These are phyloP conservation scores for Apiospora kogelbergensis DNA, from an alignment of 2,329 filamentous ascomycete species.

Conservation along the genomic window DNA sequence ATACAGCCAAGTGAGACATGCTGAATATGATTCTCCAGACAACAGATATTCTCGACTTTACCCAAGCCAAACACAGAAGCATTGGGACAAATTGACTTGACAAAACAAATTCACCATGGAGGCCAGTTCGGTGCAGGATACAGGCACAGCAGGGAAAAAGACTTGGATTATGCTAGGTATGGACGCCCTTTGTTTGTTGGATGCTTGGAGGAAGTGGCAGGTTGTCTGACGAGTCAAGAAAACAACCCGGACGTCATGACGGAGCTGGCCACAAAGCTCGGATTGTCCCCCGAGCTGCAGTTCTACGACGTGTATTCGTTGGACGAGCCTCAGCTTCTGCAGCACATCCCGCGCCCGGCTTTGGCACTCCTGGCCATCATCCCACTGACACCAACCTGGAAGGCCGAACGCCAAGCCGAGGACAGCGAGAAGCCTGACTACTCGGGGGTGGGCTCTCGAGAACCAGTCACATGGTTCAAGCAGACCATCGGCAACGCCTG, in stretches of 20 bases:
- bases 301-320: constrained; percentile 85
- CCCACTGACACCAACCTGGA: constrained; percentile 53
- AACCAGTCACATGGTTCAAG: constrained; percentile 79
- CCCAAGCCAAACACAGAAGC: background rate
- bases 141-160: constrained; percentile 9
- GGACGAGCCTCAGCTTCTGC: constrained; percentile 73
- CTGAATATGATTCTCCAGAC: background rate
- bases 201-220: background rate
- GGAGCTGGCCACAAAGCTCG: constrained; percentile 67
- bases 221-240: constrained; percentile 29
- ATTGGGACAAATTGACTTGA: background rate
- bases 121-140: background rate
- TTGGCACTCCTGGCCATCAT: constrained; percentile 80
- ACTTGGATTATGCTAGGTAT: constrained; percentile 16
- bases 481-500: constrained; percentile 85
- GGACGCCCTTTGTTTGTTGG: background rate
- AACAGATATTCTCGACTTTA: no score
- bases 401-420: constrained; percentile 37
- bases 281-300: constrained; percentile 63
- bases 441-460: constrained; percentile 43
- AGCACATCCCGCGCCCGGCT: constrained; percentile 74
- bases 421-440: constrained; percentile 20
- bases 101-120: background rate
- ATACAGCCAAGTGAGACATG: background rate
- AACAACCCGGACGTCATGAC: constrained; percentile 79